These are phyloP conservation scores for Scheffersomyces lignosus DNA, from an alignment of 805 yeast genomes.

Conservation along the genomic window DNA sequence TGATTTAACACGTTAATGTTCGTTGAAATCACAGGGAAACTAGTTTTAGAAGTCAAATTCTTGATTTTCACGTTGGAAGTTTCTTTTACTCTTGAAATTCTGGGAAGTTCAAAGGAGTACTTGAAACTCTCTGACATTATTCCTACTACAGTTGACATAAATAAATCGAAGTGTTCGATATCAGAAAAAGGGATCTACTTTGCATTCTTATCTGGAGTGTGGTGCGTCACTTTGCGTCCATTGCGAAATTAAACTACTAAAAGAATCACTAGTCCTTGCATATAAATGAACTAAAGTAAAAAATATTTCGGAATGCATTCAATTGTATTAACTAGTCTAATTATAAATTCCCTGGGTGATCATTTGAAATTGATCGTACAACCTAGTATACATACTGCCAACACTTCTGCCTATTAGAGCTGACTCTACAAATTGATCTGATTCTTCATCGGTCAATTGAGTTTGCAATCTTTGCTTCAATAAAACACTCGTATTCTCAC, in stretches of 20 bases:
- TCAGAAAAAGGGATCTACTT: no score
- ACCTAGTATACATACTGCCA: constrained; percentile 85
- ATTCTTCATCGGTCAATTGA: constrained; percentile 68
- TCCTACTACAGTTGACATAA: no score
- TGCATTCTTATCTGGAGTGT: no score
- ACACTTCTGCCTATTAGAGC: constrained; percentile 74
- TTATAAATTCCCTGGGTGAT: constrained; percentile 93
- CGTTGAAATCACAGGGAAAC: not conserved
- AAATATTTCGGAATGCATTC: no score
- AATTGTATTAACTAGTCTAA: no score
- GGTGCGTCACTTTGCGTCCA: no score
- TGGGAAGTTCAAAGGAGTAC: no score
- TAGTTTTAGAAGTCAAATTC: not conserved
- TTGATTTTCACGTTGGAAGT: no score
- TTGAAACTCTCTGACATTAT: no score
- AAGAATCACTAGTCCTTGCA: not conserved
- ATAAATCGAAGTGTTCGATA: no score
- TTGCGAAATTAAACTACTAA: not conserved
- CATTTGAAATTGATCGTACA: constrained; percentile 94
- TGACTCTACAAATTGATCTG: constrained; percentile 76
- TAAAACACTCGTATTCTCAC: constrained; percentile 77
- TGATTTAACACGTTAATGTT: not conserved
- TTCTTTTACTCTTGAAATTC: no score
- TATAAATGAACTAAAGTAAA: not conserved
- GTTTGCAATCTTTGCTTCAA: constrained; percentile 80